Base-by-base conservation (phyloP, 148 eudicot species). In the Vaccinium macrocarpon region DNA sequence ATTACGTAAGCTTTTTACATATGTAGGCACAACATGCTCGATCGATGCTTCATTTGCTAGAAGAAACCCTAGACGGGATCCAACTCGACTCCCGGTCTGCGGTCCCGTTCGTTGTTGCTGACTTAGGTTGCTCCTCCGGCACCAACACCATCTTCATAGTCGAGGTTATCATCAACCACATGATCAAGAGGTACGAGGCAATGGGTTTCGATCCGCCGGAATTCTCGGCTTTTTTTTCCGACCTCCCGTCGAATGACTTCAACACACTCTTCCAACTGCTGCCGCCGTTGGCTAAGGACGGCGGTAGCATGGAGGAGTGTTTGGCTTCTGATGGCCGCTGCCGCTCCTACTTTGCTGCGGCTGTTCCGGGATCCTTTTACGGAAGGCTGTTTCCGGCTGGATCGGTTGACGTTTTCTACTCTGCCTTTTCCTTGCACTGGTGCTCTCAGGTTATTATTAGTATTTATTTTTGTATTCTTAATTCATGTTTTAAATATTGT, bases 371-470 rank as follows among this genome's bases (percentile, higher is more conserved):
- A 0, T 88, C 93, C 0, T 95, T 95, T 56, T 91, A 94, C 91
- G 93, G 95, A 8, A 85, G 98, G 3, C 95, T 95, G 49, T 95
- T 95, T 74, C 98, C 98, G 55, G 92, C 92, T 0, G 90, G 85
- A 73, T 94, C 95, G 1, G 81, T 95, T 8, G 91, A 95, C 68
- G 93, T 95, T 81, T 95, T 95, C 77, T 89, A 95, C 91, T 95
- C 98, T 13, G 96, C 98, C 0, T 95, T 94, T 85, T 95, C 98
- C 79, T 87, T 95, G 91, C 98, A 95, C 83, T 95, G 98, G 98
- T 92, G 94, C 19, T 94, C 98, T 83, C 98, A 95, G 98, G 98
- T 94, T 5, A 9, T 38, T 46, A 80, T 48, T 35, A 35, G 38
- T 35, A 14, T 18, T 82, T 10, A 12, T 25, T 29, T 27, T 70